These are phyloP conservation scores for Aphanomyces euteiches DNA, from an alignment of 352 stramenopile genomes.

Conservation along the genomic window DNA sequence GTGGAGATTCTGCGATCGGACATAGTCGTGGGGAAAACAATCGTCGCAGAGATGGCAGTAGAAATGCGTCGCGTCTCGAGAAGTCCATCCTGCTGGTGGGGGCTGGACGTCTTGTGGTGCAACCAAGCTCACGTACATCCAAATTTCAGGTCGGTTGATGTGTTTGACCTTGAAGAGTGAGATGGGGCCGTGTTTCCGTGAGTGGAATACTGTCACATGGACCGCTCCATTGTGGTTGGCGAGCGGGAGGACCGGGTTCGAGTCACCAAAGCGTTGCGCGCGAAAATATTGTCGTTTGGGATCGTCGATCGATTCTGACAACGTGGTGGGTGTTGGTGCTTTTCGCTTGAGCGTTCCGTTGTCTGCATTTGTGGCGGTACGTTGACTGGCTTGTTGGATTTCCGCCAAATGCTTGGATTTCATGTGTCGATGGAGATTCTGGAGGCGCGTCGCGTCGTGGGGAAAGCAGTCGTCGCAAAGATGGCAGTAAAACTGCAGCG, in stretches of 20 bases:
- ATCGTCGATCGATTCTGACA: background rate
- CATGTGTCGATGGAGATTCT: constrained; percentile 29
- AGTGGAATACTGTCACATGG: constrained; percentile 16
- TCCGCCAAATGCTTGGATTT: constrained; percentile 20
- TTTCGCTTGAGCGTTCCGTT: constrained; percentile 9
- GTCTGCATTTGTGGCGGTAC: background rate
- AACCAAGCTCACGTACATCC: constrained; percentile 27
- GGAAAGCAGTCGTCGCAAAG: constrained; percentile 20
- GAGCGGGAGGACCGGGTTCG: background rate
- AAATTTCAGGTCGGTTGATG: constrained; percentile 28
- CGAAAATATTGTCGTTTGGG: background rate
- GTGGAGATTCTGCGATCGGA: constrained; percentile 24
- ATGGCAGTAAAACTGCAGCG: constrained; percentile 24
- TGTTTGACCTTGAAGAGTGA: constrained; percentile 28
- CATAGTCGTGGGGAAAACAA: constrained; percentile 23
- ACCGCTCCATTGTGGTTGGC: background rate
- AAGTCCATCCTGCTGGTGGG: constrained; percentile 14
- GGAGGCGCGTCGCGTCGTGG: constrained; percentile 21
- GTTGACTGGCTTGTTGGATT: constrained; percentile 7
- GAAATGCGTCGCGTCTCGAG: constrained; percentile 20
- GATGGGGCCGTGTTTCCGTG: constrained; percentile 8
- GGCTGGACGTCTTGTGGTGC: background rate
- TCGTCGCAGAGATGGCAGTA: constrained; percentile 29
- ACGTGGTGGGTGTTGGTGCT: background rate
- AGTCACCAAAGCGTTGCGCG: too few species aligned